phyloP scores from a whole-genome alignment of 345 rosid species.

The Tarenaya hassleriana region DNA sequence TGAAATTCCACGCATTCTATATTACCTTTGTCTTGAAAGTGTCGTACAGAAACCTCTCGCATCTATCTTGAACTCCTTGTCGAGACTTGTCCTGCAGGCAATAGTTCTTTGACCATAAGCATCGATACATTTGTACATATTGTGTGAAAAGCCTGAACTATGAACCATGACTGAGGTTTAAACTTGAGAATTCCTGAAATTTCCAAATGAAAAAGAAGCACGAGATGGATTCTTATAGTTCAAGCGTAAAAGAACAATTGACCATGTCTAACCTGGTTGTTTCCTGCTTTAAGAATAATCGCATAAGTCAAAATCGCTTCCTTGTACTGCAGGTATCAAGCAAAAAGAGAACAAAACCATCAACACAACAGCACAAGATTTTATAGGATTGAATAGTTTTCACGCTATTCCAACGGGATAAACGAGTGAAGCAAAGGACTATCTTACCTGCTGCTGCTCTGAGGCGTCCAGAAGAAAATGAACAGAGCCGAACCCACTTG shows the following conservation, averaged over 20 bases:
- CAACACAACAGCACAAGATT: background rate
- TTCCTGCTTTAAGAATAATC: slow-evolving; percentile 59
- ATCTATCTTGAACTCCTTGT: slow-evolving; percentile 49
- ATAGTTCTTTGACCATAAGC: slow-evolving; percentile 3
- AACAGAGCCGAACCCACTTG: slow-evolving; percentile 92
- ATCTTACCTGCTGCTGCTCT: slow-evolving; percentile 84
- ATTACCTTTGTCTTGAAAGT: slow-evolving; percentile 58
- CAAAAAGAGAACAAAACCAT: background rate
- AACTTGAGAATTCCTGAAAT: background rate
- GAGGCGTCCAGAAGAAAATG: slow-evolving; percentile 96
- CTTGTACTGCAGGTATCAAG: slow-evolving; percentile 59
- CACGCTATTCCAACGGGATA: slow-evolving; percentile 7
- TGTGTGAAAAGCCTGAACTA: slow-evolving; percentile 2
- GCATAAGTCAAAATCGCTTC: slow-evolving; percentile 87
- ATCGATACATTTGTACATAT: background rate
- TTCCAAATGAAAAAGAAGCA: too few species aligned
- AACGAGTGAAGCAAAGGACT: slow-evolving; percentile 11
- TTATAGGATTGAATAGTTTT: background rate
- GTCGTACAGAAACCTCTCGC: slow-evolving; percentile 79
- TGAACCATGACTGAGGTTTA: slow-evolving; percentile 3
- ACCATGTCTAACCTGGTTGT: slow-evolving; percentile 50
- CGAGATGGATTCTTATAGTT: background rate
- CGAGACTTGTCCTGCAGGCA: slow-evolving; percentile 40
- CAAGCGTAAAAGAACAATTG: slow-evolving; percentile 7
- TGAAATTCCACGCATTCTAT: background rate